phyloP scores from a whole-genome alignment of 805 yeast species.

The Hanseniaspora meyeri region DNA sequence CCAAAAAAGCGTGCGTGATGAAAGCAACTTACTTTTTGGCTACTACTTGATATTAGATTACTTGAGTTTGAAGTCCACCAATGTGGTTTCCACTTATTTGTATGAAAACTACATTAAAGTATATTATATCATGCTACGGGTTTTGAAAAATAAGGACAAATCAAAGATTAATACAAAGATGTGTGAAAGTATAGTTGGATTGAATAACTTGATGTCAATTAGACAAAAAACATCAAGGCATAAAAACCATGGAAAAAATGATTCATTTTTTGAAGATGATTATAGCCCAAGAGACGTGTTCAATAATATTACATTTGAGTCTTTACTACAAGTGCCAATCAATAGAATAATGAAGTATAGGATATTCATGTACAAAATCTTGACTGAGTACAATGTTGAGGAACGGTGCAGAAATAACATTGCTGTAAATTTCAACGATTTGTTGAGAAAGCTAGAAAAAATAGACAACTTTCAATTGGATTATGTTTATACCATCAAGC shows the following conservation, averaged over 20 bases:
- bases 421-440: neutral
- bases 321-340: slow-evolving; percentile 5
- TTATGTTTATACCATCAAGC: slow-evolving; percentile 1
- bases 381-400: neutral
- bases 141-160: neutral
- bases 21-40: neutral
- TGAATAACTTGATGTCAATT: neutral
- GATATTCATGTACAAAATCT: slow-evolving; percentile 3
- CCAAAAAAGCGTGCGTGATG: neutral
- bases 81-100: slow-evolving; percentile 1
- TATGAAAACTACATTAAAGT: slow-evolving; percentile 10
- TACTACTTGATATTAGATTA: neutral
- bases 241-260: too few relatives aligned
- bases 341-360: slow-evolving; percentile 10
- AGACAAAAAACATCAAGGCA: neutral
- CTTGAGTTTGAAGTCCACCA: neutral
- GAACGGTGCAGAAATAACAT: neutral
- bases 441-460: slow-evolving; percentile 4
- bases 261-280: neutral
- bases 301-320: neutral
- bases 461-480: slow-evolving; percentile 12
- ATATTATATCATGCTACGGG: neutral
- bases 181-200: neutral
- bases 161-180: neutral
- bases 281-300: neutral